Evolutionary conservation across 2,329 filamentous ascomycete genomes (phyloP), one percentile per base, ranked within the genome.

Genomic region (Juglanconis sp.): DNA sequence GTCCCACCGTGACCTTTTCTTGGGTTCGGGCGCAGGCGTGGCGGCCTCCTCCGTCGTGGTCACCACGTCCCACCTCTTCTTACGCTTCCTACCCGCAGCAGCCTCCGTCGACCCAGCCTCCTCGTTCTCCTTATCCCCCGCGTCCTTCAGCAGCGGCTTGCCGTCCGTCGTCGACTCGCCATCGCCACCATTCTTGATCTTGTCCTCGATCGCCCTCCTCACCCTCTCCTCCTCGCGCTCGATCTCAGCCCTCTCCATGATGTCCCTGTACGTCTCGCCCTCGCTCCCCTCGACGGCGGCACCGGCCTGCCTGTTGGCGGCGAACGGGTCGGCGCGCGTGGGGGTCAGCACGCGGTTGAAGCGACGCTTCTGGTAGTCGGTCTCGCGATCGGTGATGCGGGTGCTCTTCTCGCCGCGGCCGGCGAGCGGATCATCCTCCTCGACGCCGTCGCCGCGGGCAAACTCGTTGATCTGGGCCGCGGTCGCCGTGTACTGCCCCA

Each of bases 401-500:
- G 90, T 92, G 73, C 92, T 91, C 77, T 94, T 91, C 79, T 98
- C 95, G 67, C 85, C 84, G 67, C 88, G 86, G 49, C 89, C 90
- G 54, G 92, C 83, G 64, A 99, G 81, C 6, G 94, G 88, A 70
- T 99, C 96, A 61, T 94, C 92, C 76, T 97, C 94, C 72, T 96
- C 94, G 32, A 94, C 91, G 48, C 91, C 93, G 64, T 83, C 82
- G 58, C 93, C 93, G 57, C 86, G 87, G 31, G 94, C 88, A 76
- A 96, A 96, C 76, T 99, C 95, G 72, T 96, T 91, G 71, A 99
- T 93, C 77, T 97, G 92, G 54, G 90, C 87, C 67, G 86, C 89
- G 44, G 92, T 94, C 32, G 95, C 95, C 40, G 95, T 99, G 77
- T 99, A 99, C 76, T 98, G 95, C 65, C 93, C 94, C 38, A 97